A percentile compares a stretch with the other conserved stretches of the same genome.
phyloP scores from a whole-genome alignment of 2,329 filamentous ascomycete species.

The Epicoccum sorghinum region DNA sequence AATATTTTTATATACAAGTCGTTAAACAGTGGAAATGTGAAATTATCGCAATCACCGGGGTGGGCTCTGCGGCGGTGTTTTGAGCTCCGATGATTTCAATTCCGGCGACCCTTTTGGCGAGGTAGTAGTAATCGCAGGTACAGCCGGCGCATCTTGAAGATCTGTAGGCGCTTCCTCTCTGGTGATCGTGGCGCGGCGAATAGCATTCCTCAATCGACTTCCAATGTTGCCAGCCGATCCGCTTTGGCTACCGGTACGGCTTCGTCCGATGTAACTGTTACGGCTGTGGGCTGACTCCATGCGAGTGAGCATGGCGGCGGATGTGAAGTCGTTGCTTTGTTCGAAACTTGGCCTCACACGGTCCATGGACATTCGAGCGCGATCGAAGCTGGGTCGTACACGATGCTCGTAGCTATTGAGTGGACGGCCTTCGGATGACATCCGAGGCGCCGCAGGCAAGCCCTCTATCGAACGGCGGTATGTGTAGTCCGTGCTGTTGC shows the following conservation, averaged over 20 bases:
- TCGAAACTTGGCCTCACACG: slow-evolving; percentile 83
- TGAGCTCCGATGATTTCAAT: slow-evolving; percentile 6
- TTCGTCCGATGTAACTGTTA: slow-evolving; percentile 27
- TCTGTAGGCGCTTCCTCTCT: slow-evolving; percentile 35
- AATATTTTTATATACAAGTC: slow-evolving; percentile 39
- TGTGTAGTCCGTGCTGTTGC: slow-evolving; percentile 92
- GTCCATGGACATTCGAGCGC: slow-evolving; percentile 86
- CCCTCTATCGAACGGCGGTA: slow-evolving; percentile 49
- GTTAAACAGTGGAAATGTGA: slow-evolving; percentile 28
- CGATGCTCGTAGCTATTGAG: slow-evolving; percentile 28
- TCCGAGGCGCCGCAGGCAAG: slow-evolving; percentile 34
- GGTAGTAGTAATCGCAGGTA: slow-evolving; percentile 19
- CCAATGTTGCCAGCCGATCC: slow-evolving; percentile 15
- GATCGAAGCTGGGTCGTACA: slow-evolving; percentile 83
- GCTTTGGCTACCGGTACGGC: slow-evolving; percentile 15
- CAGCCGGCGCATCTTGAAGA: slow-evolving; percentile 21
- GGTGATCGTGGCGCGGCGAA: slow-evolving; percentile 37
- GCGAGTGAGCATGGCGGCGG: slow-evolving; percentile 80
- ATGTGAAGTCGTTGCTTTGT: slow-evolving; percentile 87
- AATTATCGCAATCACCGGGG: slow-evolving; percentile 10
- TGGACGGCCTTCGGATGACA: slow-evolving; percentile 38
- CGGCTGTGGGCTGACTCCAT: slow-evolving; percentile 70
- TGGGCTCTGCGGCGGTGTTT: slow-evolving; percentile 26
- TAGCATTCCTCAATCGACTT: slow-evolving; percentile 33
- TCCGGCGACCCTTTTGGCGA: slow-evolving; percentile 8